Base-by-base conservation (phyloP, 805 yeast genomes). In the Candida sithepensis region DNA sequence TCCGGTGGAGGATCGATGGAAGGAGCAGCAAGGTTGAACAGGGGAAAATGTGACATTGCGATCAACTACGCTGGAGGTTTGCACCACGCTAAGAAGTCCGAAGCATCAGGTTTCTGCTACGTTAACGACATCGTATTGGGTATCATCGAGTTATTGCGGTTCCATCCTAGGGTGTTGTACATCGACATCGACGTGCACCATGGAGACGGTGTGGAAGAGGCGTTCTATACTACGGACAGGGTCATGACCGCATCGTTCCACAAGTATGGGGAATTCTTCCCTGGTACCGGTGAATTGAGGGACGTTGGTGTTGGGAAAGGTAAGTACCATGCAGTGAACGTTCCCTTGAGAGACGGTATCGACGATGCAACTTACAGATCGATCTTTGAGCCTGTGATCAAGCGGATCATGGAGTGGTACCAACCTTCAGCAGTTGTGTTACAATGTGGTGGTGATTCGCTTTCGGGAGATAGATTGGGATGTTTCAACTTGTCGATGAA, bases 381-480 rank as follows among this genome's bases (percentile, higher is more conserved):
- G 16, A 79, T 94, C 42, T 84, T 95, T 57, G 97, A 90, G 65
- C 98, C 97, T 2, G 78, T 90, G 38, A 86, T 95, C 53, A 76
- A 82, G 39, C 81, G 83, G 49, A 78, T 83, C 53, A 78, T 83
- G 73, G 88, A 83, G 55, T 84, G 88, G 86, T 94, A 86, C 69
- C 96, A 88, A 67, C 99, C 99, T 1, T 82, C 95, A 8, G 97
- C 96, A 0, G 85, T 94, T 51, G 97, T 94, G n/a, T 79, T 91
- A 54, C 99, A 94, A 69, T 90, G 97, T 72, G 99, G 99, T 42
- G 99, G 97, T 24, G 99, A 94, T 66, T 91, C 98, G 1, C 74
- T 94, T 44, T 89, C 96, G 37, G 96, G 97, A 38, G 99, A 94
- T 72, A 79, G 96, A 57, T 74, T 95, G 49, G 99, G 99, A 28